Percentiles rank a stretch among this genome's conserved stretches.
Evolutionary conservation across 371 early-diverging fungal genomes (phyloP).

Genomic region (Mortierella sp.): DNA sequence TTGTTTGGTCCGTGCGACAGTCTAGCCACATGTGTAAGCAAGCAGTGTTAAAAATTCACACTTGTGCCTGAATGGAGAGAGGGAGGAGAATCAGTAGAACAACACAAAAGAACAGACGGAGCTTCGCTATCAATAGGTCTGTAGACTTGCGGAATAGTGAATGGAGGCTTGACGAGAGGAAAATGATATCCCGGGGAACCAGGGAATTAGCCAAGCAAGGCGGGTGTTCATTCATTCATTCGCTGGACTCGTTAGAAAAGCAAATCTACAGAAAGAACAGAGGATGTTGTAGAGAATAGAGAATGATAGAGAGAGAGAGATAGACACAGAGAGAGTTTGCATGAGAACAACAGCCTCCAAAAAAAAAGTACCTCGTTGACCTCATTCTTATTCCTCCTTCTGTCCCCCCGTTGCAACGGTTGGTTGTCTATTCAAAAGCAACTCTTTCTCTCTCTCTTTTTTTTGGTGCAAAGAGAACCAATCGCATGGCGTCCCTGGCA

Average conservation of each 20-base stretch:
- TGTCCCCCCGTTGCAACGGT: background rate
- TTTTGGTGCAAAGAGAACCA: background rate
- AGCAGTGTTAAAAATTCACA: background rate
- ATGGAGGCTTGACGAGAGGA: background rate
- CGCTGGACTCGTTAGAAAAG: background rate
- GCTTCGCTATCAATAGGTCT: background rate
- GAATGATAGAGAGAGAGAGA: background rate
- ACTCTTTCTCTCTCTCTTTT: background rate
- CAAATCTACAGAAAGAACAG: background rate
- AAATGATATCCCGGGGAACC: background rate
- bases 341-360: no score
- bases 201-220: background rate
- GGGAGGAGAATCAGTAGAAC: background rate
- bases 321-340: background rate
- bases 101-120: background rate
- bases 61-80: background rate
- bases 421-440: background rate
- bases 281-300: background rate
- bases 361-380: background rate
- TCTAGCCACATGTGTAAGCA: background rate
- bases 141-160: background rate
- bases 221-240: no score
- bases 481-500: constrained; percentile 5
- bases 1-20: background rate
- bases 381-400: constrained; percentile 5